Conservation (phyloP, 331 rosid genomes). For the Acacia pycnantha region DNA sequence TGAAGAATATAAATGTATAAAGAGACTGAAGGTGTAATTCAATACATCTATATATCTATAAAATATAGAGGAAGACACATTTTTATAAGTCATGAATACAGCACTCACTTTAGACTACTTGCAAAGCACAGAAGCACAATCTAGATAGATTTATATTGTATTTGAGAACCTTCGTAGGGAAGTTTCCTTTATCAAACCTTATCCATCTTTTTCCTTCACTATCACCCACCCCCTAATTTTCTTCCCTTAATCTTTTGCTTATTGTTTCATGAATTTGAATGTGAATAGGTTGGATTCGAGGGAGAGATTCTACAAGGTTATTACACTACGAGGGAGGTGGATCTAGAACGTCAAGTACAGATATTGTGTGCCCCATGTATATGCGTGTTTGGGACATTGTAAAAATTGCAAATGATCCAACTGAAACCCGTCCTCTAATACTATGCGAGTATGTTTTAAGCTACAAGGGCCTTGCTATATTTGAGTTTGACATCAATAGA, state of each 20-base stretch:
- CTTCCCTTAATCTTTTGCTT: not conserved
- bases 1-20: not conserved
- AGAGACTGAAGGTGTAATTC: not conserved
- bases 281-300: slow-evolving; percentile 83
- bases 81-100: not conserved
- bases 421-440: slow-evolving; percentile 87
- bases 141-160: not conserved
- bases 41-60: not conserved
- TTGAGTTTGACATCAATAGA: not conserved
- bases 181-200: not conserved
- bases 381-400: slow-evolving; percentile 97
- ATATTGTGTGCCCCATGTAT: slow-evolving; percentile 95
- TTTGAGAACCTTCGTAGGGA: not conserved
- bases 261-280: slow-evolving; percentile 17
- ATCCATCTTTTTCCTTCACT: not conserved
- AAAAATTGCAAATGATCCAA: slow-evolving; percentile 84
- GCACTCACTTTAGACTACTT: not conserved
- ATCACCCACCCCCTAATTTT: not conserved
- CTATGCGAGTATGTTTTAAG: slow-evolving; percentile 78
- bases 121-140: not conserved
- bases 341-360: slow-evolving; percentile 89
- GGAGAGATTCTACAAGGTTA: slow-evolving; percentile 74
- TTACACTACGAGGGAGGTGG: slow-evolving; percentile 98
- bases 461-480: not conserved
- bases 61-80: not conserved